Evolutionary conservation across 305 asterid genomes (phyloP), one percentile per base, ranked within the genome.

Genomic region (Fraxinus sp.): DNA sequence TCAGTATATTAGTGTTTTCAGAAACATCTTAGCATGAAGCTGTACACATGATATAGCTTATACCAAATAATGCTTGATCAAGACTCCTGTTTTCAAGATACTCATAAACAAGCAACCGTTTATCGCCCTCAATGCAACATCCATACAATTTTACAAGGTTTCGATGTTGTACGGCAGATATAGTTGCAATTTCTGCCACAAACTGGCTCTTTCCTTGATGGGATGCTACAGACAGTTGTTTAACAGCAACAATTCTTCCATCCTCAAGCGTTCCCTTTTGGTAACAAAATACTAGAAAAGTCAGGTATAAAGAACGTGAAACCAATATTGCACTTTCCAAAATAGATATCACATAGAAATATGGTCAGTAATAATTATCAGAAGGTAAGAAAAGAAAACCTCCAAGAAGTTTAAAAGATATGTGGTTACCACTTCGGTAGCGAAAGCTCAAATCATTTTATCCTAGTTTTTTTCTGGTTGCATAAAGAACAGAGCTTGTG

Each of bases 131-230:
- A 28, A 87, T 87, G 92, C 94, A 90, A 83, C 92, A 91, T 7
- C 93, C 94, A 55, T 86, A 84, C 76, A 90, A 68, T 78, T 87
- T 91, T 83, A 91, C 94, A 35, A 91, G 94, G 90, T 91, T 90
- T 22, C 91, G 89, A 77, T 90, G 93, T 18, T 91, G 94, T 75
- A 91, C 94, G 35, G 94, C 89, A 72, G 94, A 91, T 78, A 90
- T 88, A 49, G 92, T 83, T 7, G 94, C 93, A 78, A 91, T 91
- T 81, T 91, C 93, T 74, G 93, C 89, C 37, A 90, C 85, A 81
- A 91, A 91, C 86, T 91, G 92, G 39, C 90, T 88, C 83, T 88
- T 91, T 79, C 94, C 94, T 77, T 91, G 94, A 64, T 72, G 88
- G 72, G 93, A 90, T 30, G 88, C 87, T 30, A 88, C 86, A n/a